Base-by-base conservation (phyloP, 2,329 filamentous ascomycete species). In the Botrytis medusae region DNA sequence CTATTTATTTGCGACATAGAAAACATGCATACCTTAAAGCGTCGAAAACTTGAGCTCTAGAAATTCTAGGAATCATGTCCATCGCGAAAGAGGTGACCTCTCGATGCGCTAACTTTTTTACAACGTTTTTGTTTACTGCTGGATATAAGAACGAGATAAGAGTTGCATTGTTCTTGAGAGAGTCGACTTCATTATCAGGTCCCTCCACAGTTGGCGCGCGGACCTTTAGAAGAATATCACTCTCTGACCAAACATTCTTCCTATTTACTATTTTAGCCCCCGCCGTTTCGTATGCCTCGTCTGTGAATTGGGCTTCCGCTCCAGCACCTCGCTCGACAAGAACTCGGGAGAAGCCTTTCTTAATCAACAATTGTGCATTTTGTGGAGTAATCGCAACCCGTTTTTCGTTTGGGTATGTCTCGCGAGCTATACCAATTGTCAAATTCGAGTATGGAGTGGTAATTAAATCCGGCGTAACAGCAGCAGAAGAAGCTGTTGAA, bases 1-100 rank as follows among this genome's bases (percentile, higher is more conserved):
- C 77, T 57, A 61, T 29, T 51, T 51, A 18, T 44, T n/a, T 20
- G 54, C 16, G 3, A 9, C 5, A 10, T 25, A 8, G 3, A 32
- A 70, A 46, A 9, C 9, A 16, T 29, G 74, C 77, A 61, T 75
- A 80, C 78, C 79, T 88, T 72, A 97, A 86, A 0, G 93, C 94
- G 82, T 97, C 94, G 78, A 97, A 97, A 0, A 93, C 90, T 81
- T 97, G 94, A 1, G 94, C 94, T 64, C 94, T 89, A 1, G 94
- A 97, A 78, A 97, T 97, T 59, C 94, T 90, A 25, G 94, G 94
- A 70, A 97, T 92, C 90, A 95, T 92, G 80, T 97, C 94, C 94
- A 97, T 97, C 34, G 94, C 93, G 80, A 97, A 96, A 25, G 89
- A 85, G 0, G 93, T 97, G 2, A 91, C 90, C 42, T 91, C 91